Percentiles rank a stretch among this genome's conserved stretches.
Evolutionary conservation across 208 protist genomes (phyloP).

Genomic region (Wallacemonas sp.): DNA sequence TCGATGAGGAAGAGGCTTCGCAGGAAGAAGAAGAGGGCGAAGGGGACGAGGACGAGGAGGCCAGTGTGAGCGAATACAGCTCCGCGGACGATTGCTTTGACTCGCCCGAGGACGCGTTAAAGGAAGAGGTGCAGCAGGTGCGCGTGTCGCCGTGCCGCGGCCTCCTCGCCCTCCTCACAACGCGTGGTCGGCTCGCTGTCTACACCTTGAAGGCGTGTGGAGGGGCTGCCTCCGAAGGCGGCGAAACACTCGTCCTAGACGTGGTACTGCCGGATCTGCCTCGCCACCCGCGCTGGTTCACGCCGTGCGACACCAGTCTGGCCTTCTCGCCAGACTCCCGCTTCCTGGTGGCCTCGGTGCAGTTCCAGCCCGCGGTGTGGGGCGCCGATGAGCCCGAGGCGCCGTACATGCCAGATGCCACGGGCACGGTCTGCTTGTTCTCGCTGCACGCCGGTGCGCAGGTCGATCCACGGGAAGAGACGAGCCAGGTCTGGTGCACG

Average conservation of each 20-base stretch:
- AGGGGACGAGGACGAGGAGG: conserved; percentile 12
- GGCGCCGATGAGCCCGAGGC: background rate
- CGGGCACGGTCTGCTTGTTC: conserved; percentile 59
- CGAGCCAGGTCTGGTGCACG: background rate
- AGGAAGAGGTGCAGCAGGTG: conserved; percentile 71
- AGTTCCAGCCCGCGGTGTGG: conserved; percentile 30
- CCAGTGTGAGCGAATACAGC: conserved; percentile 26
- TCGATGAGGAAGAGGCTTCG: background rate
- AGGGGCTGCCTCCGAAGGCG: conserved; percentile 20
- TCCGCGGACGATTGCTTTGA: conserved; percentile 48
- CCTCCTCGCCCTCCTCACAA: conserved; percentile 67
- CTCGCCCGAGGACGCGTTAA: conserved; percentile 36
- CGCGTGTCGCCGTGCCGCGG: conserved; percentile 47
- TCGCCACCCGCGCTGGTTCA: conserved; percentile 59
- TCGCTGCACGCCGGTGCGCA: conserved; percentile 50
- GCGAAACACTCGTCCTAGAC: conserved; percentile 50
- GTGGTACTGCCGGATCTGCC: conserved; percentile 23
- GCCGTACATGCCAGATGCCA: conserved; percentile 5
- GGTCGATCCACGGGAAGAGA: too few species aligned
- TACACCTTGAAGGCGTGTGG: conserved; percentile 31
- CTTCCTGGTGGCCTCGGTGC: conserved; percentile 63
- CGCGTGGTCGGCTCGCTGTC: conserved; percentile 57
- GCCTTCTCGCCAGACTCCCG: conserved; percentile 57
- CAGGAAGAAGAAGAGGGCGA: conserved; percentile 11
- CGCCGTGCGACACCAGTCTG: conserved; percentile 39